Evolutionary conservation across 352 stramenopile genomes (phyloP), one percentile per base, ranked within the genome.

Genomic region (Phytophthora cryptogea): DNA sequence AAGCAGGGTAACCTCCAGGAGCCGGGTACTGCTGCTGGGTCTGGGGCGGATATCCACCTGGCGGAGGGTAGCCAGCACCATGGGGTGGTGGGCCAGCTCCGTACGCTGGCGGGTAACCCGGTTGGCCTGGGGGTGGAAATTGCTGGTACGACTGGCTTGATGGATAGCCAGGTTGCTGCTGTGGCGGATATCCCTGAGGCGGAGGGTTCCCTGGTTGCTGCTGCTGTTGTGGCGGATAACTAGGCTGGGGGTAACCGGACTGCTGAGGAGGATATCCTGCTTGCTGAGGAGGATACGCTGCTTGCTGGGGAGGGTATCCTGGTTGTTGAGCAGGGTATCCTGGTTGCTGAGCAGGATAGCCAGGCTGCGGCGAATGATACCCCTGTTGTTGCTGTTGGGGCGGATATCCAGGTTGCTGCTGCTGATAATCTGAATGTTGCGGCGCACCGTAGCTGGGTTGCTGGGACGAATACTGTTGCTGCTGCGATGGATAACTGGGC

Each of bases 21-120:
- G 42, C 44, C 4, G 65, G 65, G 28, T 66, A 69, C 56, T 66
- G 55, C 28, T 46, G 47, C 28, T 70, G 55, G 28, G 61, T 30
- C 17, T 44, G 42, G 16, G 52, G 54, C 27, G 54, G 61, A 16
- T 70, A 70, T 49, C 35, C 46, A 3, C 58, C 42, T 1, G 54
- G 36, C 3, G 70, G 53, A 47, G 66, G 66, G 32, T 80, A 75
- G 33, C 57, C 59, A 39, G 52, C 59, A 39, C 55, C 49, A 27
- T 71, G 67, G 31, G 33, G 41, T 45, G 74, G 62, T 42, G 64
- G 62, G 26, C 70, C 57, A 50, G 72, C 63, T 27, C 68, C 73
- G 42, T 82, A 73, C 33, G 54, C 41, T 32, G 59, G 32, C 31
- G 50, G 56, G 27, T 83, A 76, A 0, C 46, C 62, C 62, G 49